These are phyloP conservation scores for Claviceps capensis DNA, from an alignment of 2,329 filamentous ascomycete genomes.

Conservation along the genomic window DNA sequence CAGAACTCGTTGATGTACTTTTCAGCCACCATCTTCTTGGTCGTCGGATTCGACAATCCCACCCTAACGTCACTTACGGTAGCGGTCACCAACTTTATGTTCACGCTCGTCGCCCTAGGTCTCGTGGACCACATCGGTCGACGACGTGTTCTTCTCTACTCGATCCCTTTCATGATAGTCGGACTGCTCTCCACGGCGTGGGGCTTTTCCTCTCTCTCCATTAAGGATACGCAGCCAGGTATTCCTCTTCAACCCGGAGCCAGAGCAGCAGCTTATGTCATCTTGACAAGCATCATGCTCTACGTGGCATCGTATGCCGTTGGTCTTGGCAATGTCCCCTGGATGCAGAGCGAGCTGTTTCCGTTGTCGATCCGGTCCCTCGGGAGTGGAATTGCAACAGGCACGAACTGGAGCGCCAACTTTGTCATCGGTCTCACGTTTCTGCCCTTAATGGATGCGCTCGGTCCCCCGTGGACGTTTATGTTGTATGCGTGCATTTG, in stretches of 20 bases:
- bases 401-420: slow-evolving; percentile 79
- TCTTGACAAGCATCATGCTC: slow-evolving; percentile 63
- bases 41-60: slow-evolving; percentile 65
- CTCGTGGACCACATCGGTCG: slow-evolving; percentile 71
- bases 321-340: slow-evolving; percentile 83
- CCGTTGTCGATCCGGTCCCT: slow-evolving; percentile 60
- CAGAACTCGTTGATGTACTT: slow-evolving; percentile 89
- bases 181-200: slow-evolving; percentile 59
- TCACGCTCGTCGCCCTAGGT: slow-evolving; percentile 60
- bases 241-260: slow-evolving; percentile 9
- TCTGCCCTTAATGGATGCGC: slow-evolving; percentile 66
- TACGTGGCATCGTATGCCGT: slow-evolving; percentile 81
- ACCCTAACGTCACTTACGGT: slow-evolving; percentile 70
- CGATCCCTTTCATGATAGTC: slow-evolving; percentile 69
- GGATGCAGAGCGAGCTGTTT: slow-evolving; percentile 93
- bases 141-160: slow-evolving; percentile 65
- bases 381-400: slow-evolving; percentile 60
- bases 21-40: slow-evolving; percentile 65
- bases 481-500: slow-evolving; percentile 65
- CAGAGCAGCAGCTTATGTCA: slow-evolving; percentile 33
- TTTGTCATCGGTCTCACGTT: slow-evolving; percentile 80
- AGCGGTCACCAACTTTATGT: slow-evolving; percentile 69
- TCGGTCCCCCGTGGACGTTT: slow-evolving; percentile 69
- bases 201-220: slow-evolving; percentile 54
- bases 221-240: slow-evolving; percentile 17